Percentiles rank a stretch among this genome's conserved stretches.
phyloP scores from a whole-genome alignment of 345 rosid genomes.

The Anastatica hierochuntica region DNA sequence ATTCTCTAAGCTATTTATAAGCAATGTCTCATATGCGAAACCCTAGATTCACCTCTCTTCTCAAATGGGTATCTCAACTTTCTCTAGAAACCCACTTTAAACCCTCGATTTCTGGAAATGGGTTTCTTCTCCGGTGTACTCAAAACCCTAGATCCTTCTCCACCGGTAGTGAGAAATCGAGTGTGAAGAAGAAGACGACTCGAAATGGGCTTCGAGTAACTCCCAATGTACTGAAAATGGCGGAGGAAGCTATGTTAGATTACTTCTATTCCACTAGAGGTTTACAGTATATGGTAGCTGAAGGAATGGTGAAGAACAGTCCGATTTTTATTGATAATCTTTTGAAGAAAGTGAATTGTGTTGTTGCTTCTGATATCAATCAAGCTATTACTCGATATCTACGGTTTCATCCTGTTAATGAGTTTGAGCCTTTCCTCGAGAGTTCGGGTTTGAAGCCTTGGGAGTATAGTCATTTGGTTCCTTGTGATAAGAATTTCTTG shows the following conservation, averaged over 20 bases:
- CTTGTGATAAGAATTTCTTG: constrained; percentile 41
- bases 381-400: constrained; percentile 44
- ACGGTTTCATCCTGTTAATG: constrained; percentile 70
- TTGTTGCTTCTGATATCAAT: background rate
- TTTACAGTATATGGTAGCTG: constrained; percentile 50
- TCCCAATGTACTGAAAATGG: too few relatives aligned
- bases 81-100: constrained; percentile 12
- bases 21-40: too few relatives aligned
- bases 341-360: constrained; percentile 28
- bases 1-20: too few relatives aligned
- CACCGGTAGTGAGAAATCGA: constrained; percentile 10
- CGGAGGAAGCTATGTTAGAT: constrained; percentile 58
- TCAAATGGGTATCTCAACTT: constrained; percentile 36
- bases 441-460: constrained; percentile 53
- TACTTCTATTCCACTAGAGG: constrained; percentile 60
- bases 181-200: background rate
- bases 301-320: constrained; percentile 58
- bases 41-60: constrained; percentile 29
- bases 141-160: constrained; percentile 35
- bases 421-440: constrained; percentile 87
- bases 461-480: constrained; percentile 45
- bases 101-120: too few relatives aligned
- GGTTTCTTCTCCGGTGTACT: too few relatives aligned
- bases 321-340: constrained; percentile 48
- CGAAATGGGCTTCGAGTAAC: constrained; percentile 14